phyloP scores from a whole-genome alignment of 2,329 filamentous ascomycete species.

The Bisporella sp. region DNA sequence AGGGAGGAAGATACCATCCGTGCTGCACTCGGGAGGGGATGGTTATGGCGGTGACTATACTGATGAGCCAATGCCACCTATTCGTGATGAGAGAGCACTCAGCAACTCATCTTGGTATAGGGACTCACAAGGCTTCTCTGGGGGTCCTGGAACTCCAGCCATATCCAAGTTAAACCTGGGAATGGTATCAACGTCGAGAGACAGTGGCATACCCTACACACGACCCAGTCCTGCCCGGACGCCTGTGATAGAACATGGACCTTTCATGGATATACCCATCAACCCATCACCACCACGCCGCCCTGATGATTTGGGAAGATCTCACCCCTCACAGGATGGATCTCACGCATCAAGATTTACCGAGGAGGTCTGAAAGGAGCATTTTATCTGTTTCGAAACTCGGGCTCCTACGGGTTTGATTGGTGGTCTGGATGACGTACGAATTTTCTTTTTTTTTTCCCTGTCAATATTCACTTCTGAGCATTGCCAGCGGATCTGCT shows the following conservation, averaged over 20 bases:
- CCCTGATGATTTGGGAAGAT: constrained; percentile 32
- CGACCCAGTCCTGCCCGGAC: constrained; percentile 60
- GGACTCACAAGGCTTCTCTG: constrained; percentile 41
- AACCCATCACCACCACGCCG: constrained; percentile 14
- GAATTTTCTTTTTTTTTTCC: not conserved
- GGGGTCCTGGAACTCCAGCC: constrained; percentile 18
- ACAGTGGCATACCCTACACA: constrained; percentile 53
- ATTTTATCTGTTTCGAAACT: no score
- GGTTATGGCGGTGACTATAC: constrained; percentile 46
- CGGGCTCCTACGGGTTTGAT: no score
- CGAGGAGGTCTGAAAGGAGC: constrained; percentile 34
- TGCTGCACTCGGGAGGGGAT: constrained; percentile 55
- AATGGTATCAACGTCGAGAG: constrained; percentile 16
- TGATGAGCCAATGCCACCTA: constrained; percentile 12
- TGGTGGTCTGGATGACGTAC: not conserved
- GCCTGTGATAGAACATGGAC: constrained; percentile 48
- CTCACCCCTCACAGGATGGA: constrained; percentile 36
- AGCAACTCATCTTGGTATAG: constrained; percentile 47
- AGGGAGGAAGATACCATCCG: constrained; percentile 57
- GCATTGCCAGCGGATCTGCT: constrained; percentile 9
- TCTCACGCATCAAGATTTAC: constrained; percentile 38
- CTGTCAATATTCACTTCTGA: not conserved
- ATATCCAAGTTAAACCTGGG: constrained; percentile 26
- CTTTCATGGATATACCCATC: constrained; percentile 32
- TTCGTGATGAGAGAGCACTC: constrained; percentile 22